Evolutionary conservation across 176 grass and related monocot species (phyloP), one percentile per base, ranked within the genome.

Genomic region (Pharus latifolius): DNA sequence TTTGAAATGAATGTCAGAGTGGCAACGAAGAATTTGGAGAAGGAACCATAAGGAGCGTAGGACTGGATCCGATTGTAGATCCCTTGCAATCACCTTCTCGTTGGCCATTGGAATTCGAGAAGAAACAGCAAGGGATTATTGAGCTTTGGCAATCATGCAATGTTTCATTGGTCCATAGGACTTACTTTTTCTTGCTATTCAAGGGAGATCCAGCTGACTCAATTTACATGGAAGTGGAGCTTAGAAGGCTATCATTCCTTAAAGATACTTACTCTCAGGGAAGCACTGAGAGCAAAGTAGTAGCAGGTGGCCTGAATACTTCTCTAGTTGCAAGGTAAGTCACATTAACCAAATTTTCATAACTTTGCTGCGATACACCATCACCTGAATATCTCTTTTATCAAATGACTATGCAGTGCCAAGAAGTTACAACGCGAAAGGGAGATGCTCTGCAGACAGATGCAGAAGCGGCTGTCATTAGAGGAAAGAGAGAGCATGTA

Each of bases 191-290:
- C 81, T 73, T 98, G 60, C 35, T 93, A 28, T 98, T 98, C 73
- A 93, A 90, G 91, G 95, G 95, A 38, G 95, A 98, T 65, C 81
- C 89, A 56, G 74, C 90, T 25, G 95, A 98, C 13, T 87, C 89
- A 6, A 98, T 98, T 73, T 98, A 98, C 74, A 88, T 98, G 95
- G 95, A 98, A 82, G 95, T 98, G 67, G 95, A 98, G 76, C 76
- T 91, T 32, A 78, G 90, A 52, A 81, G 95, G 47, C 34, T 93
- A 59, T 90, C 81, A 24, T 98, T 98, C 53, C 72, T 98, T 20
- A 98, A 88, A 53, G 80, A 67, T 43, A 72, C 81, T 12, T 88
- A 85, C 55, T 69, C 80, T 45, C 62, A 60, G 10, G 80, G 78
- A 72, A 64, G 75, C 9, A 76, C 76, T 72, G 79, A 83, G 72